phyloP scores from a whole-genome alignment of 2,329 filamentous ascomycete genomes.

The Ceratocystis albifundus region DNA sequence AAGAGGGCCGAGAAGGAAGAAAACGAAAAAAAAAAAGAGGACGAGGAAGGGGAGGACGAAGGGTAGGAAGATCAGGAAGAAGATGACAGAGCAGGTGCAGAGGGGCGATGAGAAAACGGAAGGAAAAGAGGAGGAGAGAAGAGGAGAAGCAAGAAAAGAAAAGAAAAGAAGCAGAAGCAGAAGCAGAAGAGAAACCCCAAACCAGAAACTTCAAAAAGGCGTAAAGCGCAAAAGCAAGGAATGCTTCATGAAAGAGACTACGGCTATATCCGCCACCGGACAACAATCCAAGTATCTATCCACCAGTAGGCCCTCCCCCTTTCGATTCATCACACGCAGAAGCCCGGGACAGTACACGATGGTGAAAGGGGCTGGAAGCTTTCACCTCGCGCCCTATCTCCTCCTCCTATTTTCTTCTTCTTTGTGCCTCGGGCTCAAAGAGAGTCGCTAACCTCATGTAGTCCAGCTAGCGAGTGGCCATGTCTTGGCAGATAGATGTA shows the following conservation, averaged over 20 bases:
- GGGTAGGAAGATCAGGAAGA: not conserved
- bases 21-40: not conserved
- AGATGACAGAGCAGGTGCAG: not conserved
- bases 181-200: not conserved
- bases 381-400: too few relatives aligned
- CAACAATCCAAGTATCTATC: not conserved
- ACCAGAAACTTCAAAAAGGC: not conserved
- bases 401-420: not conserved
- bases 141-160: not conserved
- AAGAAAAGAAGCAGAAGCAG: constrained; percentile 4
- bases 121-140: too few relatives aligned
- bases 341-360: not conserved
- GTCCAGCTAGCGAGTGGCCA: not conserved
- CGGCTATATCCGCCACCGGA: too few relatives aligned
- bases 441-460: not conserved
- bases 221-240: too few relatives aligned
- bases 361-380: not conserved
- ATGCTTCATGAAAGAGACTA: too few relatives aligned
- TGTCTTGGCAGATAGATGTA: too few relatives aligned
- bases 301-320: not conserved
- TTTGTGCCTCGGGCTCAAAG: constrained; percentile 1
- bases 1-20: not conserved
- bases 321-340: not conserved
- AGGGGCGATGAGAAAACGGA: too few relatives aligned
- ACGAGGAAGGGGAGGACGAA: not conserved